A percentile compares a stretch with the other conserved stretches of the same genome.
These are phyloP conservation scores for Bidens hawaiensis DNA, from an alignment of 140 eudicot species.

Conservation along the genomic window DNA sequence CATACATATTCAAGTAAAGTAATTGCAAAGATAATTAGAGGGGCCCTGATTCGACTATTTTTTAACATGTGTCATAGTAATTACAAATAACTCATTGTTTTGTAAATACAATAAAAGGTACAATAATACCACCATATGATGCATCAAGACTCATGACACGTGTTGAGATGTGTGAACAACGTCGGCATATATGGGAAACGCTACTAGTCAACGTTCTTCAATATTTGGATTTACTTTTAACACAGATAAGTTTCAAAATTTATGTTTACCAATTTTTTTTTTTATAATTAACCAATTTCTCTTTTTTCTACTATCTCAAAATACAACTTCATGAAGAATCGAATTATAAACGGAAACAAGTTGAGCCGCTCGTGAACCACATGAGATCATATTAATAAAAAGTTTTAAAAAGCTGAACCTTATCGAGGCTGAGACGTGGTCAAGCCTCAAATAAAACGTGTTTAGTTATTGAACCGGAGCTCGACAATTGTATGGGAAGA, in stretches of 20 bases:
- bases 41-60: too few species aligned
- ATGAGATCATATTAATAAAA: too few species aligned
- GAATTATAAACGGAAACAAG: background rate
- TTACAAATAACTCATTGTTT: background rate
- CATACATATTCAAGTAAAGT: too few species aligned
- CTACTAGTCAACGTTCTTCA: background rate
- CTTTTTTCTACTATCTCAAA: background rate
- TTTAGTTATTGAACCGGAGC: too few species aligned
- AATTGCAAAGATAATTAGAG: too few species aligned
- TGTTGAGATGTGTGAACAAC: constrained; percentile 18
- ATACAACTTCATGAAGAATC: background rate
- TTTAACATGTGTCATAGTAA: background rate
- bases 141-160: constrained; percentile 12
- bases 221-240: constrained; percentile 2
- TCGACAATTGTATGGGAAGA: too few species aligned
- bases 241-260: background rate
- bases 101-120: background rate
- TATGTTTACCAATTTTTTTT: background rate
- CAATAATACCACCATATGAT: background rate
- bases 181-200: constrained; percentile 25
- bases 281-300: background rate
- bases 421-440: too few species aligned
- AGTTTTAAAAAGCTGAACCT: too few species aligned
- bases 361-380: too few species aligned
- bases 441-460: too few species aligned